These are phyloP conservation scores for Phoma sp. DNA, from an alignment of 2,329 filamentous ascomycete species.

Conservation along the genomic window DNA sequence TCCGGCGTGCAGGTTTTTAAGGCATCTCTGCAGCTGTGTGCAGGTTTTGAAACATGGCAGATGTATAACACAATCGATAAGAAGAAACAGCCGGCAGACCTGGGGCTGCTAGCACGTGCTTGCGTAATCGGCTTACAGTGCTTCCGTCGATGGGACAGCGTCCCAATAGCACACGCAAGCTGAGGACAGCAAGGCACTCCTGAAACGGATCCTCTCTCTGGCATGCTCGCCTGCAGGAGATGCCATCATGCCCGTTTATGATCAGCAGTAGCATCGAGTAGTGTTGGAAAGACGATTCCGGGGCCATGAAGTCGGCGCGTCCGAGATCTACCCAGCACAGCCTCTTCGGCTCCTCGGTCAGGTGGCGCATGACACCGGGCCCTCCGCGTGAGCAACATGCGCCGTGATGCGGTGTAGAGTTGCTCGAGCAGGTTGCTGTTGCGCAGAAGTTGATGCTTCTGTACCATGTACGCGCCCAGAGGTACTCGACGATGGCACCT, in stretches of 20 bases:
- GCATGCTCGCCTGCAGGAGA: conserved; percentile 17
- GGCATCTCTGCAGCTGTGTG: conserved; percentile 27
- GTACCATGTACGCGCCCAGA: conserved; percentile 43
- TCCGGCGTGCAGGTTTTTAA: conserved; percentile 7
- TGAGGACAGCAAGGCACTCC: conserved; percentile 22
- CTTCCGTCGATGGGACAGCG: neutral
- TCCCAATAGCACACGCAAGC: conserved; percentile 35
- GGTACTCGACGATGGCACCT: conserved; percentile 39
- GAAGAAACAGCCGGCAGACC: neutral
- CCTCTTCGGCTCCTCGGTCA: conserved; percentile 24
- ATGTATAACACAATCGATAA: conserved; percentile 41
- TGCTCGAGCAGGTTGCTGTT: conserved; percentile 25
- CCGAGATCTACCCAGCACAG: conserved; percentile 40
- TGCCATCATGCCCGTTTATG: conserved; percentile 18
- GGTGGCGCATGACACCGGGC: conserved; percentile 25
- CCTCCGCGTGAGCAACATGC: conserved; percentile 15
- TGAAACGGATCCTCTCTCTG: conserved; percentile 39
- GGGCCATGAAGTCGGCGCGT: conserved; percentile 28
- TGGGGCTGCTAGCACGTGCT: conserved; percentile 11
- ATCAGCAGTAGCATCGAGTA: conserved; percentile 29
- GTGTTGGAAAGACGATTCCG: conserved; percentile 11
- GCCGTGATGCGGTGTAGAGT: conserved; percentile 12
- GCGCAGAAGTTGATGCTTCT: conserved; percentile 32
- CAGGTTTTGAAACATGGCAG: conserved; percentile 43
- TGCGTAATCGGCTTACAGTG: conserved; percentile 13